A percentile compares a stretch with the other conserved stretches of the same genome.
These are phyloP conservation scores for Gilbertella persicaria DNA, from an alignment of 371 early-diverging fungal genomes.

Conservation along the genomic window DNA sequence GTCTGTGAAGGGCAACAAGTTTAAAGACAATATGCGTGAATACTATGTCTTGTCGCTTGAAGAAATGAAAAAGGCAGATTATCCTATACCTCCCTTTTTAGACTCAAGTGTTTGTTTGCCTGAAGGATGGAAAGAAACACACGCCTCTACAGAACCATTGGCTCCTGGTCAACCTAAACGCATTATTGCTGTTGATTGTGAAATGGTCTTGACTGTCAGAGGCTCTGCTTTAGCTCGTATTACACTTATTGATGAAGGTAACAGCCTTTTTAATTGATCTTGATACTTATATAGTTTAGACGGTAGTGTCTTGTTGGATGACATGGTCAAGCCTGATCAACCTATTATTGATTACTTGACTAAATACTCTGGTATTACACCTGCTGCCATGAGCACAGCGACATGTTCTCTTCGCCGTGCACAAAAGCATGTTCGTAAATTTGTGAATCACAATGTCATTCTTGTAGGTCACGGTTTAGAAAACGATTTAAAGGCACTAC, in stretches of 20 bases:
- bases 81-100: constrained; percentile 57
- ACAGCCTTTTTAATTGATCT: background rate
- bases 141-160: constrained; percentile 22
- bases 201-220: constrained; percentile 76
- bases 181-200: constrained; percentile 79
- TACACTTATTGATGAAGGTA: constrained; percentile 61
- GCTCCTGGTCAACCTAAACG: constrained; percentile 16
- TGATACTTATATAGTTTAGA: constrained; percentile 21
- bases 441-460: constrained; percentile 64
- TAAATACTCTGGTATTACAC: constrained; percentile 71
- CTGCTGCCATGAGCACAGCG: constrained; percentile 51
- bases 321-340: constrained; percentile 66
- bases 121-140: constrained; percentile 61
- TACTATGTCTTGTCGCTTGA: constrained; percentile 52
- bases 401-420: constrained; percentile 61
- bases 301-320: constrained; percentile 63
- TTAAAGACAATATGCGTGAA: constrained; percentile 42
- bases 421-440: constrained; percentile 53
- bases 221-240: constrained; percentile 76
- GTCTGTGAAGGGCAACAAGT: constrained; percentile 8
- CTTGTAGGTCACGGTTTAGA: constrained; percentile 49
- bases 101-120: constrained; percentile 29
- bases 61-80: constrained; percentile 47
- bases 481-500: constrained; percentile 38
- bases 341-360: constrained; percentile 77